Base-by-base conservation (phyloP, 2,329 filamentous ascomycete genomes). In the Diplodia sapinea region DNA sequence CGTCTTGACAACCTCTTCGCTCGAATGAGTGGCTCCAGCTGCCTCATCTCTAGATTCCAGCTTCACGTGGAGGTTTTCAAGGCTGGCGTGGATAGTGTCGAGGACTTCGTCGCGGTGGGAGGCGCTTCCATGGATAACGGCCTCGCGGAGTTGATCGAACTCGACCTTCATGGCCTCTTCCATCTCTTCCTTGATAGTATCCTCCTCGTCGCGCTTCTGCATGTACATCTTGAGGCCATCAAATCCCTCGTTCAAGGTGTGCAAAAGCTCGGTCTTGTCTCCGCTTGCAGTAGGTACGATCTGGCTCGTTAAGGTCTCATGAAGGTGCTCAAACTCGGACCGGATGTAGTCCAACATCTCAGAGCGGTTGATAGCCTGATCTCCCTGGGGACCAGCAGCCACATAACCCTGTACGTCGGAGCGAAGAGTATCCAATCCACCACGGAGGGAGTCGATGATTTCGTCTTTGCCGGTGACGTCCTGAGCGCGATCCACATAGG, bases 131-230 rank as follows among this genome's bases (percentile, higher is more conserved):
- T 84, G 80, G 75, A 93, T 91, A 61, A 97, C 86, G 0, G 91
- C 87, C 20, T 93, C 90, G 31, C 92, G 89, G 8, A 97, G 85
- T 65, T 92, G 89, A 70, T 95, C 92, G 61, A 96, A 91, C 74
- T 96, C 92, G 50, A 88, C 88, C 75, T 91, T 91, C 77, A 96
- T 89, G 62, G 92, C 87, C 68, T 92, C 89, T 49, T 89, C 84
- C 68, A 84, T 79, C 50, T 83, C 82, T 17, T 83, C 81, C 59
- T 75, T 78, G 1, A 76, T 73, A 1, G 79, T 79, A 5, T 76
- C 74, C 49, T 78, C 75, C 5, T 79, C 70, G n/a, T 69, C 73
- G 29, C 78, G 77, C 36, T 75, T 71, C 29, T 74, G 75, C n/a
- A 80, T 76, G 63, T 80, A 78, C 3, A 76, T 77, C 56, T 79